Evolutionary conservation across 2,329 filamentous ascomycete species (phyloP).

Genomic region (Microdochium nivale): DNA sequence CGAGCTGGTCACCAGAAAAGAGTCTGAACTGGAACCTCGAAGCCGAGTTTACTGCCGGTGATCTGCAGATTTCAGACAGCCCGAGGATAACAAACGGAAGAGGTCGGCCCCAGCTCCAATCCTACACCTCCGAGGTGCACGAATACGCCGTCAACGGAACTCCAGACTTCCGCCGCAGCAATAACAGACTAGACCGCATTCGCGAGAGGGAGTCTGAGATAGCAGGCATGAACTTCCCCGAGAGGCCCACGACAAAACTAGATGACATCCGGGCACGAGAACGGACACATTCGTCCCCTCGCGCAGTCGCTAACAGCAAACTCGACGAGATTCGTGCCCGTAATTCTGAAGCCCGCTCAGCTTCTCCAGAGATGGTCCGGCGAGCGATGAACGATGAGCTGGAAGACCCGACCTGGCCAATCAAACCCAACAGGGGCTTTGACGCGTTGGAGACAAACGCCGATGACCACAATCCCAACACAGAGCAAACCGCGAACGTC

Average conservation of each 20-base stretch:
- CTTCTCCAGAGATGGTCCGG: constrained; percentile 30
- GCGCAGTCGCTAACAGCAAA: constrained; percentile 37
- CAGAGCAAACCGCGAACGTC: constrained; percentile 2
- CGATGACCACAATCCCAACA: constrained; percentile 2
- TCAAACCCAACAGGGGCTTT: neutral
- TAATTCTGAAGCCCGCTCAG: constrained; percentile 32
- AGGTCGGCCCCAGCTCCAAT: constrained; percentile 1
- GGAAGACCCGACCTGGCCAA: constrained; percentile 1
- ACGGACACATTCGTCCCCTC: constrained; percentile 32
- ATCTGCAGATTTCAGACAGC: constrained; percentile 46
- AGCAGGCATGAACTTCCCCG: constrained; percentile 14
- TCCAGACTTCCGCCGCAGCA: constrained; percentile 17
- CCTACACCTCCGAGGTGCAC: constrained; percentile 1
- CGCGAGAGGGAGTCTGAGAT: constrained; percentile 23
- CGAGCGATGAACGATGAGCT: constrained; percentile 17
- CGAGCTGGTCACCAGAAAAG: constrained; percentile 36
- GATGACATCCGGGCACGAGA: constrained; percentile 39
- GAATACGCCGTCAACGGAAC: constrained; percentile 4
- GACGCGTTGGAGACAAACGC: neutral
- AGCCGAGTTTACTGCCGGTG: constrained; percentile 47
- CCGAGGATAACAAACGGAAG: constrained; percentile 34
- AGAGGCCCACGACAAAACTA: constrained; percentile 26
- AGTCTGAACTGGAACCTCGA: constrained; percentile 48
- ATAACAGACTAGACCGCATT: constrained; percentile 25
- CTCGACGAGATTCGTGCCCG: constrained; percentile 44